These are phyloP conservation scores for Thermoascus crustaceus DNA, from an alignment of 2,329 filamentous ascomycete species.

Conservation along the genomic window DNA sequence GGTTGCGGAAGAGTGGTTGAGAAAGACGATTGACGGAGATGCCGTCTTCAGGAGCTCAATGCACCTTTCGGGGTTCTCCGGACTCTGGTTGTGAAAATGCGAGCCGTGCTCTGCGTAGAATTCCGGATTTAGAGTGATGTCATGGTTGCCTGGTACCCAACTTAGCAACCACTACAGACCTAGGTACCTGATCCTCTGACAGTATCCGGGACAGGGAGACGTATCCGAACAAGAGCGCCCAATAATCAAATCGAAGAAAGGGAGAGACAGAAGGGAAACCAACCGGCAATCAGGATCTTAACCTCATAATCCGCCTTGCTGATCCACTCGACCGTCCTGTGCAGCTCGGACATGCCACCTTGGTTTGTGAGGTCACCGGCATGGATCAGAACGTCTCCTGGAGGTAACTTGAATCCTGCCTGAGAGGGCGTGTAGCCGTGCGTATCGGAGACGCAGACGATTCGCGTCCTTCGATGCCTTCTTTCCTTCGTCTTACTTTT, in stretches of 20 bases:
- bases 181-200: background rate
- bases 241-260: no score
- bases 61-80: conserved; percentile 39
- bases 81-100: conserved; percentile 37
- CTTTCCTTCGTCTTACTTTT: background rate
- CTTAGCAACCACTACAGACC: conserved; percentile 1
- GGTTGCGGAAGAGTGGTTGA: conserved; percentile 41
- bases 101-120: conserved; percentile 39
- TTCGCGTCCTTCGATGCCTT: conserved; percentile 38
- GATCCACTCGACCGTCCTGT: conserved; percentile 47
- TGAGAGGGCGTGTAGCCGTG: conserved; percentile 44
- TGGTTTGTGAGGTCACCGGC: conserved; percentile 53
- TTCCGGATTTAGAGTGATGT: conserved; percentile 44
- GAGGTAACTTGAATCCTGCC: conserved; percentile 44
- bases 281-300: conserved; percentile 50
- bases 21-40: conserved; percentile 42
- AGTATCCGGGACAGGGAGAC: background rate
- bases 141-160: conserved; percentile 51
- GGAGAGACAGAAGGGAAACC: no score
- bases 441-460: conserved; percentile 54
- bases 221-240: background rate
- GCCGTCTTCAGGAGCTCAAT: conserved; percentile 32
- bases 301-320: conserved; percentile 44
- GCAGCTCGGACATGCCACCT: conserved; percentile 44
- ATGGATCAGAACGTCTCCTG: conserved; percentile 51